phyloP scores from a whole-genome alignment of 139 green algal genomes.

The Axilococcus clingmanii region DNA sequence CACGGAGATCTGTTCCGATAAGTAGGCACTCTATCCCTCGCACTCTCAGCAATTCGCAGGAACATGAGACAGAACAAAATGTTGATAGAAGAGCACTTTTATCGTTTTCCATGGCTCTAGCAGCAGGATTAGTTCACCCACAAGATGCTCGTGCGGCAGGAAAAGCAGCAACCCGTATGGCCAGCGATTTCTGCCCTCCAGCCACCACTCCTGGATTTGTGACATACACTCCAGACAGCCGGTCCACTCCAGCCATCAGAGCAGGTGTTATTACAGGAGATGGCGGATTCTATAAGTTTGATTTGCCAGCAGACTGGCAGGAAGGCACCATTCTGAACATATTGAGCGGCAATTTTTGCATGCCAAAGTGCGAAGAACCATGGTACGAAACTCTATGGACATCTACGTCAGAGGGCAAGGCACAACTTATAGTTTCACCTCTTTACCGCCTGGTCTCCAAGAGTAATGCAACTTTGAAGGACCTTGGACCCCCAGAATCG shows the following conservation, averaged over 20 bases:
- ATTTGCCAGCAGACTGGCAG: slow-evolving; percentile 9
- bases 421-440: slow-evolving; percentile 59
- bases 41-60: no score
- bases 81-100: no score
- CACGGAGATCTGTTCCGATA: no score
- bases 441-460: slow-evolving; percentile 61
- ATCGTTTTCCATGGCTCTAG: no score
- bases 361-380: slow-evolving; percentile 54
- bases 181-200: slow-evolving; percentile 9
- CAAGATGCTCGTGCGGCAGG: no score
- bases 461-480: slow-evolving; percentile 39
- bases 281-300: slow-evolving; percentile 14
- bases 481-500: slow-evolving; percentile 40
- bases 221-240: slow-evolving; percentile 3
- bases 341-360: slow-evolving; percentile 59
- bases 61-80: no score
- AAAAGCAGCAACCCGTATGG: not conserved
- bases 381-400: slow-evolving; percentile 65
- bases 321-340: slow-evolving; percentile 34
- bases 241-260: slow-evolving; percentile 5
- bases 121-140: no score
- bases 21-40: no score
- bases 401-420: slow-evolving; percentile 30
- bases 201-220: slow-evolving; percentile 1
- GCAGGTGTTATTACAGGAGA: slow-evolving; percentile 18